Evolutionary conservation across 1,139 yeast genomes (phyloP), one percentile per base, ranked within the genome.

Genomic region (Blastobotrys aristatus): DNA sequence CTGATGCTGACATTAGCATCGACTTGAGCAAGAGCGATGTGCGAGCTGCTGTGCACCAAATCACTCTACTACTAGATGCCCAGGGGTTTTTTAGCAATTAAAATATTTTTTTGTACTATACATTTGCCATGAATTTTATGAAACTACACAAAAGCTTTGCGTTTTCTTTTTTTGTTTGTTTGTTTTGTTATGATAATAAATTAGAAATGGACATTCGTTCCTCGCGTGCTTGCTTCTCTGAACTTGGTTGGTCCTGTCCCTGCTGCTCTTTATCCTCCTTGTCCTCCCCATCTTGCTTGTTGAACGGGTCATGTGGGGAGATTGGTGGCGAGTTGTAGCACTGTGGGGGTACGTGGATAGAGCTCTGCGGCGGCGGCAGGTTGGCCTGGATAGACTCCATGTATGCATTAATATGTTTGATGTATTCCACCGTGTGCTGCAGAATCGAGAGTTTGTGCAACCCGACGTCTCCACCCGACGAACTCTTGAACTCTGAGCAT

Each of bases 391-490:
- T 21, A 20, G 37, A 39, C 31, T 53, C 56, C 22, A 62, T 47
- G 39, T 63, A 56, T 26, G 53, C 52, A 43, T 84, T 89, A 43
- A 86, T 70, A 59, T 84, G 84, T 52, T 79, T 72, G 52, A 86
- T 81, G 61, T 86, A 85, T 57, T 84, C 90, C 24, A 86, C 95
- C 0, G 92, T 80, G 18, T 88, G 83, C 64, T 85, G 88, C 41
- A 86, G 68, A 26, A 86, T 84, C 13, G 89, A 86, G 52, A 86
- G 73, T 64, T 86, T 86, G 67, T 86, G 88, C 79, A 86, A 82
- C 8, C 86, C 85, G 50, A 79, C 83, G 47, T 65, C 70, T 17
- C 65, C 62, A 11, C 65, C 63, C 13, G 60, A 62, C 43, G 63
- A 60, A 18, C 64, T 58, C 22, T 66, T 61, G 17, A 69, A 64